Base-by-base conservation (phyloP, 352 stramenopile species). In the Pythium chondricola region DNA sequence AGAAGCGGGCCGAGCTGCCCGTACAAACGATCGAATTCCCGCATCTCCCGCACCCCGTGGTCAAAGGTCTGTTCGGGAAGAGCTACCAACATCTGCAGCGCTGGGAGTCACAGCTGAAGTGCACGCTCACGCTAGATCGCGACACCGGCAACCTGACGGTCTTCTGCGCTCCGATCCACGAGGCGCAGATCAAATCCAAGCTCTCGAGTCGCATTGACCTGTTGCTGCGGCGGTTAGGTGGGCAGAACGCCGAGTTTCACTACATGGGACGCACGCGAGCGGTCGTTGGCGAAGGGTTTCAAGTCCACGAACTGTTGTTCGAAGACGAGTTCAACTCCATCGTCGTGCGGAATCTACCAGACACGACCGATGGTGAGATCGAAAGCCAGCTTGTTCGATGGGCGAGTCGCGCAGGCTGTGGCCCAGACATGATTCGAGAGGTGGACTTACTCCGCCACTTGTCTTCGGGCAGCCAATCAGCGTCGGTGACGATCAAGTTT, bases 31-130 rank as follows among this genome's bases (percentile, higher is more conserved):
- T 58, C 30, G 43, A 46, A 35, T 54, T 41, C 29, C 13, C 27
- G 17, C 37, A 46, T 9, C 36, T 66, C 4, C 51, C 58, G 9
- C 41, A 39, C 6, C 30, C 43, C 0, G 18, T 61, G 26, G 46
- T 66, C 0, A 26, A 43, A 10, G 58, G 24, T 16, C 18, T 66
- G 4, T 60, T 66, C 22, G 58, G 58, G 4, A 66, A 66, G 45
- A 35, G 36, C 9, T 46, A 52, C 16, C 20, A 36, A 1, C 47
- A 58, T 29, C 16, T 66, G 18, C 53, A 58, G 25, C 25, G 27
- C n/a, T 54, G 42, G 36, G 58, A 66, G 31, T 24, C 33, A 1
- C 35, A 36, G n/a, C 52, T 66, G 16, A 53, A 58, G 43, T 59
- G 58, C 43, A 67, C 38, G 13, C 32, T 67, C 10, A 46, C 20